A percentile compares a stretch with the other conserved stretches of the same genome.
phyloP scores from a whole-genome alignment of 257 asterid genomes.

The Scutellaria minor region DNA sequence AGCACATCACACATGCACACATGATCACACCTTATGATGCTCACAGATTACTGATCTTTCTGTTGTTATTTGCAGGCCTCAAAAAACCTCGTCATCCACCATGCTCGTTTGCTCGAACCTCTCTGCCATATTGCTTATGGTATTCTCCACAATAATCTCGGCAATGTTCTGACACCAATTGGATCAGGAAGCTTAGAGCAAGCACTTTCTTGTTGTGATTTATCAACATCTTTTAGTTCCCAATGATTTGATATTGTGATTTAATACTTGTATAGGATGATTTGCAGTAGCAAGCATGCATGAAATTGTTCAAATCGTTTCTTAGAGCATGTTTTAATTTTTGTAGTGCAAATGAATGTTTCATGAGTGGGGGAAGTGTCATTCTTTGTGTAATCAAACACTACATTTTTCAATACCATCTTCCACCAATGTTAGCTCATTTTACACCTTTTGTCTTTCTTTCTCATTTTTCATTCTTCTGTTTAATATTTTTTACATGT shows the following conservation, averaged over 20 bases:
- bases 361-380: not conserved
- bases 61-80: conserved; percentile 16
- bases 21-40: not conserved
- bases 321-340: not conserved
- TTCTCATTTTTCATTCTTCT: not conserved
- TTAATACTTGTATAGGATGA: not conserved
- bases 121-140: not conserved
- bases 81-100: not conserved
- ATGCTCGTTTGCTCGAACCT: not conserved
- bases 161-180: not conserved
- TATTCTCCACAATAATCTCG: not conserved
- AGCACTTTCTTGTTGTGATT: not conserved
- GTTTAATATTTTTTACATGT: too few relatives aligned
- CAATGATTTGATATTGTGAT: too few relatives aligned
- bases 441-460: not conserved
- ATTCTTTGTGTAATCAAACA: not conserved
- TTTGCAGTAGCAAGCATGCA: not conserved
- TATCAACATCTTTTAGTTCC: too few relatives aligned
- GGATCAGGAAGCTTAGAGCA: not conserved
- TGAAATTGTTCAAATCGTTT: not conserved
- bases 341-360: not conserved
- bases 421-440: not conserved
- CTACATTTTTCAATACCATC: not conserved
- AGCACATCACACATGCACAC: not conserved
- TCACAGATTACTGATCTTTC: not conserved